A percentile compares a stretch with the other conserved stretches of the same genome.
These are phyloP conservation scores for Leccinellum albellum DNA, from an alignment of 768 basidiomycete species.

Conservation along the genomic window DNA sequence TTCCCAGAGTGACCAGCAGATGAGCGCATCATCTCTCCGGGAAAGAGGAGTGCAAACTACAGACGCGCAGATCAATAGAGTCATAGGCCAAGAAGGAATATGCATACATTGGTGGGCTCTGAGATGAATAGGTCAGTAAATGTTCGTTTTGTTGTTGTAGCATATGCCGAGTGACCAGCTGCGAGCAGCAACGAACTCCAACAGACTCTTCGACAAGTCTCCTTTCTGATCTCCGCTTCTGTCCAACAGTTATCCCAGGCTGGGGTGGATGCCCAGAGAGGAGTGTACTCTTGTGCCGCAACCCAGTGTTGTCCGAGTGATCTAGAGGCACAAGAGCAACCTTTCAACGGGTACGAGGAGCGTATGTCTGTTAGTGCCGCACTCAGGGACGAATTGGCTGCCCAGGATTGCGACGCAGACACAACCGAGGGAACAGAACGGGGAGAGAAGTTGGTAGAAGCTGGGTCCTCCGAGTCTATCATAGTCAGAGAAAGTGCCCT, in stretches of 20 bases:
- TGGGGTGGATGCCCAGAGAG: slow-evolving; percentile 61
- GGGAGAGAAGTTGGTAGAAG: slow-evolving; percentile 45
- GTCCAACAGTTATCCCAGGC: slow-evolving; percentile 59
- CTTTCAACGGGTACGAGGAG: slow-evolving; percentile 16
- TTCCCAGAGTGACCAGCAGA: slow-evolving; percentile 40
- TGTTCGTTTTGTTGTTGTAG: slow-evolving; percentile 39
- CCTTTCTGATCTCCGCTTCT: slow-evolving; percentile 64
- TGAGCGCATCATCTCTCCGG: slow-evolving; percentile 56
- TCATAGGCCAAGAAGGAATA: neutral
- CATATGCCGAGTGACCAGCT: slow-evolving; percentile 62
- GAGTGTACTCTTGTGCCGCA: slow-evolving; percentile 48
- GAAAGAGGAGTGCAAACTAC: slow-evolving; percentile 71
- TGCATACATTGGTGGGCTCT: slow-evolving; percentile 62
- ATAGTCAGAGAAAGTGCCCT: slow-evolving; percentile 55
- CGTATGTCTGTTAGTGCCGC: neutral
- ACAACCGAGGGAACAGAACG: slow-evolving; percentile 48
- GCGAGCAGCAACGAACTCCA: slow-evolving; percentile 68
- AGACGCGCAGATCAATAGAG: slow-evolving; percentile 2
- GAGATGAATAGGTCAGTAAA: slow-evolving; percentile 52
- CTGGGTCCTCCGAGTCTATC: slow-evolving; percentile 56
- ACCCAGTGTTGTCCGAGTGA: slow-evolving; percentile 53
- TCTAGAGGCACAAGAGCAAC: slow-evolving; percentile 47
- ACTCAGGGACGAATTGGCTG: neutral
- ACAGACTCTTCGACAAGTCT: slow-evolving; percentile 67
- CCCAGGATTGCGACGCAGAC: slow-evolving; percentile 11